Evolutionary conservation across 1,284 basidiomycete species (phyloP), one percentile per base, ranked within the genome.

Genomic region (Boletus mariae): DNA sequence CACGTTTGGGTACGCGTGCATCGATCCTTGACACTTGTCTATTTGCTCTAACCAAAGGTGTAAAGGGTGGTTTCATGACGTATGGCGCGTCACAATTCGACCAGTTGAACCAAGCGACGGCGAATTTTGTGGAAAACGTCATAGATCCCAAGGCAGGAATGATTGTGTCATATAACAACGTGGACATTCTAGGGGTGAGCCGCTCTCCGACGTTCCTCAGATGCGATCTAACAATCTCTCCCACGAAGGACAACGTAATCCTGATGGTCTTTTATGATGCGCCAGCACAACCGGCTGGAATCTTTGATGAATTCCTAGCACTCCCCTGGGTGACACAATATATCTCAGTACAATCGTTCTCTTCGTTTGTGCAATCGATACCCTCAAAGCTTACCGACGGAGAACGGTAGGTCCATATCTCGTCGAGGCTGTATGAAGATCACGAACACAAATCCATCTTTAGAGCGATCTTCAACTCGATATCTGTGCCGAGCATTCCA

Each of bases 131-230:
- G 3, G 65, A 70, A 8, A 73, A 71, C 3, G 75, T 76, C 11
- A 77, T 62, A 0, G 83, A 85, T 59, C 79, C 81, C 0, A 87
- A 85, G 64, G 84, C 85, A 1, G 67, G 60, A 2, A 75, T 84
- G 26, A 73, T 85, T 23, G 73, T 75, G 0, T 72, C 79, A 0
- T 83, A 79, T 55, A 78, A 78, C 38, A 12, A 9, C 52, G 23
- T 77, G 5, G 10, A 3, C 2, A 59, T 72, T 1, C 75, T 73
- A 5, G 40, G 69, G 60, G 80, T 78, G 53, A 44, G 49, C 45
- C n/a, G n/a, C 35, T n/a, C 2, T 45, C 20, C 7, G 20, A 40
- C 10, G 17, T 23, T 40, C 38, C 11, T 8, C 10, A 5, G 10
- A 23, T 11, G 20, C 4, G 20, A 10, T 40, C 20, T 20, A 20